Base-by-base conservation (phyloP, 2,329 filamentous ascomycete genomes). In the Ophiostoma australiae region DNA sequence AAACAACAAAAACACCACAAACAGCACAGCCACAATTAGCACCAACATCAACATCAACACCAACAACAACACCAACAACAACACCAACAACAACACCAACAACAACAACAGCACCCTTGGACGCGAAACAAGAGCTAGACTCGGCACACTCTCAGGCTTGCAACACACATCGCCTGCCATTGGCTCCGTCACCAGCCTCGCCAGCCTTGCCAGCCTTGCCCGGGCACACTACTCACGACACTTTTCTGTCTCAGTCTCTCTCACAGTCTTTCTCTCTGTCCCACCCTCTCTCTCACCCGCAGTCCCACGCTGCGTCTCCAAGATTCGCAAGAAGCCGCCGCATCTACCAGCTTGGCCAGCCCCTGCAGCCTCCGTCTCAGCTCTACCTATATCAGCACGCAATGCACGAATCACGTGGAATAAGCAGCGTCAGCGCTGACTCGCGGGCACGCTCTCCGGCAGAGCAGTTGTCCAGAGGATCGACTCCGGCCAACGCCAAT, bases 401-500 rank as follows among this genome's bases (percentile, higher is more conserved):
- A n/a, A 39, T 66, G 33, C 20, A 41, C 35, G n/a, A 35, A 66
- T 66, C 63, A 66, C 63, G 63, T 66, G 63, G 33, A 66, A 66
- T 66, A 66, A 66, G 63, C 63, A 66, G 63, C 10, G 63, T 39
- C 63, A 66, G 63, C 33, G 63, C 63, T 66, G 63, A 66, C 63
- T 66, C 61, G n/a, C 33, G 6, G 33, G 15, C 27, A 23, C 11
- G 27, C 6, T 20, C 55, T 65, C 39, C 68, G 37, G 10, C 37
- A 31, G 27, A 31, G 10, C 37, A n/a, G n/a, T n/a, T 39, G 10
- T 39, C 37, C 37, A 39, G 37, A 69, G 11, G 68, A 48, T 35
- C 41, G 1, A 7, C 35, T 2, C 52, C 33, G 58, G 31, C 27
- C 61, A 31, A 58, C 7, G 17, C 31, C 15, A 39, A 20, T 33